phyloP scores from a whole-genome alignment of 2,329 filamentous ascomycete species.

The Cladorrhinum sp. region DNA sequence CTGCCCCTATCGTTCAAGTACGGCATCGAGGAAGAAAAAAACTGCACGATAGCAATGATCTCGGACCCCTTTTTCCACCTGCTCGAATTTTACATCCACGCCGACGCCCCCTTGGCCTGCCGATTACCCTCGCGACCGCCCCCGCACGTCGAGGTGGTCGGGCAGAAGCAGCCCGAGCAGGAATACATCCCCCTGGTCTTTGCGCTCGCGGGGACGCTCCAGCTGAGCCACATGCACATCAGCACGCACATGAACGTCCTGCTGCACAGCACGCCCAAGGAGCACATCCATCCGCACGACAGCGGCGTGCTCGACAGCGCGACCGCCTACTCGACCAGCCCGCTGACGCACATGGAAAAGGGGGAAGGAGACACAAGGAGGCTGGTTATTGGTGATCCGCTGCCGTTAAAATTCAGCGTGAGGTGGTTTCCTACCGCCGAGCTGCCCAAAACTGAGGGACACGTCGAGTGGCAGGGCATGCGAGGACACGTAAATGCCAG shows the following conservation, averaged over 20 bases:
- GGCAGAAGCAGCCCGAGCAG: conserved; percentile 47
- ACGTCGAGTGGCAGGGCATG: conserved; percentile 63
- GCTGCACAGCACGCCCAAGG: conserved; percentile 66
- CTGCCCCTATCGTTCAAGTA: conserved; percentile 82
- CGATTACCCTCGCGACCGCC: conserved; percentile 78
- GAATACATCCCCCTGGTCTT: conserved; percentile 84
- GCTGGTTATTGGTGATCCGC: conserved; percentile 81
- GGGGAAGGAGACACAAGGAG: conserved; percentile 54
- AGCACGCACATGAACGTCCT: conserved; percentile 87
- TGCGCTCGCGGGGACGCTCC: conserved; percentile 82
- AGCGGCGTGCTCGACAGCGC: conserved; percentile 83
- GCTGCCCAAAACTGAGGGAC: conserved; percentile 65
- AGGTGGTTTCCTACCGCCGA: conserved; percentile 80
- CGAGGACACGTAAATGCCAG: conserved; percentile 62
- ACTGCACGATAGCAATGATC: conserved; percentile 78
- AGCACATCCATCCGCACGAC: conserved; percentile 60
- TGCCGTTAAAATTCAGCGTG: conserved; percentile 76
- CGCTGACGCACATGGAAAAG: conserved; percentile 61
- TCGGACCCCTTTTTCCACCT: conserved; percentile 81
- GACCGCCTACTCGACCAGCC: conserved; percentile 80
- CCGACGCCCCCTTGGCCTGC: conserved; percentile 88
- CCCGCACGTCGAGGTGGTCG: conserved; percentile 52
- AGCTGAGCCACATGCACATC: conserved; percentile 86
- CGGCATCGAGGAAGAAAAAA: conserved; percentile 75
- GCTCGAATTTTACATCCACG: conserved; percentile 96